Conservation (phyloP, 352 stramenopile species). For the Peronospora belbahrii region DNA sequence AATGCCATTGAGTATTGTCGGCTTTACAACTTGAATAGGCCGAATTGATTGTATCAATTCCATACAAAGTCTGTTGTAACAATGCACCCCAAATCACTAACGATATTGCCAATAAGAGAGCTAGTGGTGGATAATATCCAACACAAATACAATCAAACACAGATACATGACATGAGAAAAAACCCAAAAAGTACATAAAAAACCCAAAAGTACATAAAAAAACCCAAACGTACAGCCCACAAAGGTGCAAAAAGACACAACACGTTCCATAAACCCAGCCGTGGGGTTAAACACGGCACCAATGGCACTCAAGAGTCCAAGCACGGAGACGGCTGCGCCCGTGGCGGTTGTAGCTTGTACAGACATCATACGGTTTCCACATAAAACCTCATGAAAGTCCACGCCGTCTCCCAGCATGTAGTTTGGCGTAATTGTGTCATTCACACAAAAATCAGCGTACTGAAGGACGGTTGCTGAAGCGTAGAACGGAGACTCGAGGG, state of each 20-base stretch:
- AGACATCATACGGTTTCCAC: conserved; percentile 61
- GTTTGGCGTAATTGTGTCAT: conserved; percentile 45
- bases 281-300: conserved; percentile 69
- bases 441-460: conserved; percentile 65
- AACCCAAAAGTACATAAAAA: conserved; percentile 7
- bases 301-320: conserved; percentile 59
- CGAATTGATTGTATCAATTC: conserved; percentile 72
- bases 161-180: conserved; percentile 4
- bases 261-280: conserved; percentile 57
- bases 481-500: conserved; percentile 71
- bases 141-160: conserved; percentile 9
- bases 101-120: conserved; percentile 57
- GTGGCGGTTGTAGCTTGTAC: conserved; percentile 57
- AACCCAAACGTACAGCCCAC: conserved; percentile 51
- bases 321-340: conserved; percentile 48
- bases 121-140: conserved; percentile 23
- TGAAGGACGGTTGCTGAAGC: conserved; percentile 68
- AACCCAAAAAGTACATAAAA: conserved; percentile 2
- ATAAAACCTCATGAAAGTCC: conserved; percentile 64
- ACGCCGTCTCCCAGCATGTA: conserved; percentile 79
- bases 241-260: conserved; percentile 80
- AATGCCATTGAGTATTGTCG: conserved; percentile 58
- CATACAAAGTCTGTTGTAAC: conserved; percentile 70
- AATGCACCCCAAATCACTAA: conserved; percentile 74
- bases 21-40: conserved; percentile 71